Evolutionary conservation across 768 basidiomycete genomes (phyloP), one percentile per base, ranked within the genome.

Genomic region (Phaeotremella fagi): DNA sequence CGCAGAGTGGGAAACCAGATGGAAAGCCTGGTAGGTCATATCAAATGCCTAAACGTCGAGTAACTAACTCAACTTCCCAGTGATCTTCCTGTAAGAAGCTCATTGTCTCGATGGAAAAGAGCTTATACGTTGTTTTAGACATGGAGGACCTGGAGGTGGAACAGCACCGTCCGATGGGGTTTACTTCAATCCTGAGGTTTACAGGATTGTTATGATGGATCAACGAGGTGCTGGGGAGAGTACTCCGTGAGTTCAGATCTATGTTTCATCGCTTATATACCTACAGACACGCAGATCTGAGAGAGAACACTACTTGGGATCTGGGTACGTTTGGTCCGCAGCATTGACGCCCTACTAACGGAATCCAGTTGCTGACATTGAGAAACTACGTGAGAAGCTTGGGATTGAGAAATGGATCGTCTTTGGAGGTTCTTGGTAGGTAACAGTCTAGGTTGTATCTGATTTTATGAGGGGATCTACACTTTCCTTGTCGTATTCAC

Each of bases 221-320:
- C 92, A 97, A 74, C 80, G 92, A 55, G 92, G 92, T 15, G 73
- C 86, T 15, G 92, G 92, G 18, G 85, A 88, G 64, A 89, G 87
- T 16, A 87, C 80, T 0, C 91, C 91, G 83, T 88, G 71, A 57
- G 84, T 78, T 29, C 52, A 14, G 25, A 37, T 43, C 37, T 31
- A 23, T 41, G 22, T 52, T 24, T 26, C 29, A 22, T n/a, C 49
- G 48, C 11, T 48, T 37, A 48, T 58, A 46, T 52, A 52, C 33
- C 54, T 51, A 18, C 62, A 90, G 87, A 74, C 80, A 70, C 50
- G 90, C 90, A 6, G 85, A 74, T 27, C 74, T 85, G 1, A 85
- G 87, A 60, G 85, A 90, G 46, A 97, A 97, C 74, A 95, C 90
- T 1, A 95, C 91, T 3, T 90, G 88, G 88, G 85, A 90, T 68